Evolutionary conservation across 2,329 filamentous ascomycete genomes (phyloP).

Genomic region (Ilyonectria sp.): DNA sequence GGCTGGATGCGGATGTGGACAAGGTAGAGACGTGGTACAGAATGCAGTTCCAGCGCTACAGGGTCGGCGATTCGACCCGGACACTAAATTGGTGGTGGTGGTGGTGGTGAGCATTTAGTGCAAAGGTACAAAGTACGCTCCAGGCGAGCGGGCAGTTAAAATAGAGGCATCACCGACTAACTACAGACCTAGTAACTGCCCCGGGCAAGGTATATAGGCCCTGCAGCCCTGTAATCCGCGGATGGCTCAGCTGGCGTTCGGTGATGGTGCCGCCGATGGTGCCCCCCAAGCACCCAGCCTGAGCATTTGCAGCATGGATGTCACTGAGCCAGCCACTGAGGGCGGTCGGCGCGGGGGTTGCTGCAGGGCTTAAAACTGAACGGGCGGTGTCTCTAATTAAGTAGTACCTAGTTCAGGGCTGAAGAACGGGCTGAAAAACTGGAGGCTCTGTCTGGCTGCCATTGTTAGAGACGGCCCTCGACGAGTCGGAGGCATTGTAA

Average conservation of each 20-base stretch:
- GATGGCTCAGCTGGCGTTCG: slow-evolving; percentile 16
- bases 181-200: neutral
- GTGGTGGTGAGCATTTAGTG: slow-evolving; percentile 10
- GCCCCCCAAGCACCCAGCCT: neutral
- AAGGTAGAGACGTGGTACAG: slow-evolving; percentile 9
- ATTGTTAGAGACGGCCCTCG: neutral
- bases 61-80: neutral
- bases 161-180: slow-evolving; percentile 24
- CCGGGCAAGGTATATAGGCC: slow-evolving; percentile 15
- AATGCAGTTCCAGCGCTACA: slow-evolving; percentile 18
- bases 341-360: slow-evolving; percentile 13
- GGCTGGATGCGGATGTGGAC: slow-evolving; percentile 9
- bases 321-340: slow-evolving; percentile 24
- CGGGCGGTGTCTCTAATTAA: slow-evolving; percentile 1
- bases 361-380: slow-evolving; percentile 23
- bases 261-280: neutral
- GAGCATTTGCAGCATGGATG: slow-evolving; percentile 4
- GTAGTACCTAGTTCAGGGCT: neutral
- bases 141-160: slow-evolving; percentile 6
- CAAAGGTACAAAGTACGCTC: slow-evolving; percentile 1
- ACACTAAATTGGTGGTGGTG: slow-evolving; percentile 16
- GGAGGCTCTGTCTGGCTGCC: slow-evolving; percentile 4
- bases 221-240: slow-evolving; percentile 22
- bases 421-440: neutral
- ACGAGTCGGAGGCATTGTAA: neutral